A percentile compares a stretch with the other conserved stretches of the same genome.
These are phyloP conservation scores for Aspergillus asperescens DNA, from an alignment of 495 filamentous ascomycete species.

Conservation along the genomic window DNA sequence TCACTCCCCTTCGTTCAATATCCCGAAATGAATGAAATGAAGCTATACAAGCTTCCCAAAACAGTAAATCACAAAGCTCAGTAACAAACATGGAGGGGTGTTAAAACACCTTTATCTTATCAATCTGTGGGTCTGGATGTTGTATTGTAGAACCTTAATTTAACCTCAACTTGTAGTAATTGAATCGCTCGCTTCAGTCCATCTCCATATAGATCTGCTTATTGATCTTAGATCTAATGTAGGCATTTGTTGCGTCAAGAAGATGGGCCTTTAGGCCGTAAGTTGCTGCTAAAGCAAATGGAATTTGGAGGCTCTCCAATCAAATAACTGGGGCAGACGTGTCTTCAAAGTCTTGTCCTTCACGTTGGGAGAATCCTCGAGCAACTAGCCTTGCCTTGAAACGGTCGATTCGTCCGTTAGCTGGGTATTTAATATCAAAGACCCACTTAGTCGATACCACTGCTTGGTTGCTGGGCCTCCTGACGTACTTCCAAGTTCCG, in stretches of 20 bases:
- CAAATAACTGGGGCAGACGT: not conserved
- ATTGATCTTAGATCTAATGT: not conserved
- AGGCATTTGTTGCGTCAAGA: not conserved
- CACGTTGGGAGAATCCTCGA: not conserved
- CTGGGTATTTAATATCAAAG: not conserved
- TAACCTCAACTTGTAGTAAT: not conserved
- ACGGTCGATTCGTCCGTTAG: not conserved
- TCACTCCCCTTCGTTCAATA: no score
- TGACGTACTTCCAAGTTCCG: not conserved
- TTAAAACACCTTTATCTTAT: constrained; percentile 1
- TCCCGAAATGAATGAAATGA: no score
- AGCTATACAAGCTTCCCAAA: no score
- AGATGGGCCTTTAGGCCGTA: not conserved
- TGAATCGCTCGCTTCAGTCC: not conserved
- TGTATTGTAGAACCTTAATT: not conserved
- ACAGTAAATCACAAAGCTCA: not conserved
- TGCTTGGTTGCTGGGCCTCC: not conserved
- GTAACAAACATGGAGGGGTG: not conserved
- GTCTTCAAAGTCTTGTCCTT: not conserved
- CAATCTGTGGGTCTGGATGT: not conserved
- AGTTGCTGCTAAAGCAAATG: not conserved
- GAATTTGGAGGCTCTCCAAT: not conserved
- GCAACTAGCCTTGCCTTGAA: not conserved
- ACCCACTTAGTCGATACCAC: not conserved
- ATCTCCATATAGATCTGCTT: not conserved